Base-by-base conservation (phyloP, 2,329 filamentous ascomycete species). In the Phyllosticta citrichinensis region DNA sequence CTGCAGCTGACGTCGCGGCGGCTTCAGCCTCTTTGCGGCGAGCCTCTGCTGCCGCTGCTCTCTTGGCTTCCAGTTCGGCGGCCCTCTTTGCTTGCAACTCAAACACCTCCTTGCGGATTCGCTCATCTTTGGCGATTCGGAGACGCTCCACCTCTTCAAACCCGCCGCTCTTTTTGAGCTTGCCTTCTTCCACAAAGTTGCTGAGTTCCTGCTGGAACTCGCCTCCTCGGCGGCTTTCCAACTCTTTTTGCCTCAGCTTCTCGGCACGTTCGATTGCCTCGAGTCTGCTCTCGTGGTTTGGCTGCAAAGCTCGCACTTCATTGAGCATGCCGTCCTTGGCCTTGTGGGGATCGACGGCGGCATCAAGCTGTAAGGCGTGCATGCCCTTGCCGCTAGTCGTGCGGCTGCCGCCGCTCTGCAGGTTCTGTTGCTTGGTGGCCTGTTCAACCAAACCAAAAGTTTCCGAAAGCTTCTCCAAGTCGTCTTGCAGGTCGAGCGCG, bases 231-330 rank as follows among this genome's bases (percentile, higher is more conserved):
- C 94, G 83, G 64, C 79, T 87, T 71, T 90, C 88, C 0, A 99
- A 81, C 71, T 99, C 94, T 71, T 90, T 91, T 74, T 94, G 89
- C 22, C 94, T 83, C 8, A 91, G 81, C 76, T 92, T 94, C 76
- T 97, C 94, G 0, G 94, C 94, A n/a, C 94, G 86, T 73, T 97
- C 92, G 66, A 99, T 99, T 40, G 94, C 94, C 75, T 97, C 94
- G 0, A 99, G 80, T 40, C 94, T 83, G 66, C 89, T 86, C 73
- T 97, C 91, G 73, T 99, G 94, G 70, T 99, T 97, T 1, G 93
- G 92, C 70, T 94, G 89, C 54, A 99, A 78, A 3, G 94, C 94
- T 52, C 94, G 86, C 53, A 99, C 93, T 77, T 97, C 94, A 55
- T 91, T 92, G 1, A 99, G 80, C 20, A 99, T 87, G 30, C 87